Evolutionary conservation across 345 rosid species (phyloP).

Genomic region (Arabidopsis thaliana): TAIR10.1 NC_003070.9:9775001-9775500

Average conservation of each 20-base stretch:
- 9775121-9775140: slow-evolving; percentile 11
- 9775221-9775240: too few relatives aligned
- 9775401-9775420: background rate
- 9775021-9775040: slow-evolving; percentile 16
- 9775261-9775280: background rate
- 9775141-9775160: too few relatives aligned
- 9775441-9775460: background rate
- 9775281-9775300: too few relatives aligned
- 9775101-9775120: slow-evolving; percentile 29
- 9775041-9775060: slow-evolving; percentile 45
- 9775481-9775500: background rate
- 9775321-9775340: too few relatives aligned
- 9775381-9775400: background rate
- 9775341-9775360: background rate
- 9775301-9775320: too few relatives aligned
- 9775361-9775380: background rate
- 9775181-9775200: background rate
- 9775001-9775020: slow-evolving; percentile 27
- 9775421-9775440: too few relatives aligned
- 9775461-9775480: background rate
- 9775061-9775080: slow-evolving; percentile 41
- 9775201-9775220: background rate
- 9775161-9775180: background rate
- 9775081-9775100: slow-evolving; percentile 42
- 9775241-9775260: too few relatives aligned